These are phyloP conservation scores for Lecanicillium sp. DNA, from an alignment of 2,329 filamentous ascomycete species.

Conservation along the genomic window DNA sequence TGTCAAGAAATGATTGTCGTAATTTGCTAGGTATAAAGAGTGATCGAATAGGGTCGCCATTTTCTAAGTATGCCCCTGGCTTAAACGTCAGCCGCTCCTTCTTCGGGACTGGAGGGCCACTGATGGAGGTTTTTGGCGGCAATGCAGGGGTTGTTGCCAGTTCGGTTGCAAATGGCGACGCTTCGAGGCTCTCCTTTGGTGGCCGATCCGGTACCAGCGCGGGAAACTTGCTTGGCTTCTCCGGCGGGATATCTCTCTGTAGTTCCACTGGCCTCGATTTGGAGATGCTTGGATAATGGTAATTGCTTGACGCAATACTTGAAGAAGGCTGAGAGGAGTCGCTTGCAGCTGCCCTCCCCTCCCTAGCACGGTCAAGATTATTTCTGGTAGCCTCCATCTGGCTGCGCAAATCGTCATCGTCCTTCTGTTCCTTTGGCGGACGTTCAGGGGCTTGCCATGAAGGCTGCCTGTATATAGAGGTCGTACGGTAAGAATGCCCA, in stretches of 20 bases:
- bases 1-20: slow-evolving; percentile 63
- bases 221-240: slow-evolving; percentile 15
- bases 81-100: slow-evolving; percentile 56
- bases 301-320: slow-evolving; percentile 21
- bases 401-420: slow-evolving; percentile 37
- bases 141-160: not conserved
- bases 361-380: slow-evolving; percentile 31
- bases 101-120: slow-evolving; percentile 24
- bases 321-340: too few relatives aligned
- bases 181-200: slow-evolving; percentile 18
- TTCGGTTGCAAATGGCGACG: slow-evolving; percentile 8
- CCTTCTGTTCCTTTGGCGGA: slow-evolving; percentile 13
- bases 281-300: slow-evolving; percentile 50
- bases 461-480: not conserved
- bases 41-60: slow-evolving; percentile 76
- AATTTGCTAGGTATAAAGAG: slow-evolving; percentile 77
- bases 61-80: slow-evolving; percentile 84
- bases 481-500: slow-evolving; percentile 1
- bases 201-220: slow-evolving; percentile 20
- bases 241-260: slow-evolving; percentile 21
- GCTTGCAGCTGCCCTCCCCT: slow-evolving; percentile 13
- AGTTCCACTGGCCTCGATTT: slow-evolving; percentile 41
- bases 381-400: slow-evolving; percentile 48
- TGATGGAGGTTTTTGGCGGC: slow-evolving; percentile 5
- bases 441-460: not conserved